Evolutionary conservation across 371 early-diverging fungal species (phyloP).

Genomic region (Blakeslea trispora): DNA sequence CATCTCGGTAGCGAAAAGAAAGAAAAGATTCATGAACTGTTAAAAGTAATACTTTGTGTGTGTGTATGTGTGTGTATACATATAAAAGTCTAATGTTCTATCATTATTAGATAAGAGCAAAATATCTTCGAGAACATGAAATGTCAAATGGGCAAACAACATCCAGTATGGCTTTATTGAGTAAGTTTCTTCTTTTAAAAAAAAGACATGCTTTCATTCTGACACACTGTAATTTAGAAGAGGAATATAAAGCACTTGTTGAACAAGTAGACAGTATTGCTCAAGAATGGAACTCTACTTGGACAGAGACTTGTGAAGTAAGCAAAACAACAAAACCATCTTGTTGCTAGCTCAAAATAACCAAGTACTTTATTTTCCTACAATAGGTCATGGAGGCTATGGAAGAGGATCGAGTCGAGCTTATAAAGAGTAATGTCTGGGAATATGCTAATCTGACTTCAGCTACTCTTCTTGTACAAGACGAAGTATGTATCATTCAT

Average conservation of each 20-base stretch:
- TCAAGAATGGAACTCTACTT: slow-evolving; percentile 39
- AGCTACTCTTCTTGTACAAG: slow-evolving; percentile 39
- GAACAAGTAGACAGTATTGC: slow-evolving; percentile 28
- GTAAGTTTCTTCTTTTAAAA: slow-evolving; percentile 17
- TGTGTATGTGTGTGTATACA: too few relatives aligned
- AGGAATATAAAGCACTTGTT: slow-evolving; percentile 26
- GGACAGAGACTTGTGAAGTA: slow-evolving; percentile 46
- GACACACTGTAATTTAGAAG: too few relatives aligned
- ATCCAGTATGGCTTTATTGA: slow-evolving; percentile 13
- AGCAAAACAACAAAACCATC: too few relatives aligned
- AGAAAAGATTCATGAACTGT: slow-evolving; percentile 12
- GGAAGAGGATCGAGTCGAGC: slow-evolving; percentile 44
- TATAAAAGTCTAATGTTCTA: too few relatives aligned
- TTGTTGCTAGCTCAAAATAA: too few relatives aligned
- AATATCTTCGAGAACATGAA: slow-evolving; percentile 25
- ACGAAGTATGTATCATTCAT: slow-evolving; percentile 41
- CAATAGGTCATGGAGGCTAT: slow-evolving; percentile 35
- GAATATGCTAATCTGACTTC: slow-evolving; percentile 49
- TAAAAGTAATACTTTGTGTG: too few relatives aligned
- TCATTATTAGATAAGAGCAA: slow-evolving; percentile 17
- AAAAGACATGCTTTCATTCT: too few relatives aligned
- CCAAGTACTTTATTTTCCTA: neutral
- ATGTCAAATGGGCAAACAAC: slow-evolving; percentile 16
- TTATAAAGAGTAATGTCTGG: slow-evolving; percentile 40
- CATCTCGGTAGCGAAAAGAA: slow-evolving; percentile 20